Evolutionary conservation across 2,329 filamentous ascomycete species (phyloP).

Genomic region (Pezicula carpinea): DNA sequence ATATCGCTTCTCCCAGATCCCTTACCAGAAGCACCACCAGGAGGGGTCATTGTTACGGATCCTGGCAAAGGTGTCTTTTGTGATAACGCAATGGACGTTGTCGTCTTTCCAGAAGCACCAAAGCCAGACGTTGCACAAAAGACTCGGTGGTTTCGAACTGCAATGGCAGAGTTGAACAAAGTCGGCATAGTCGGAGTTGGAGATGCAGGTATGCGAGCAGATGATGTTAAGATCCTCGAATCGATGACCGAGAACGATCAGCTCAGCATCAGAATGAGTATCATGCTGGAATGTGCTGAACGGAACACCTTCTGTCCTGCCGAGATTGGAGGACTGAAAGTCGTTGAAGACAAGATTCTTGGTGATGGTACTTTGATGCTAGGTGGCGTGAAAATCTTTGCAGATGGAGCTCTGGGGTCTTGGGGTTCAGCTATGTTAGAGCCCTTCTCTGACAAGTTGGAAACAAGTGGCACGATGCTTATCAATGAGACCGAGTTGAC

Average conservation of each 20-base stretch:
- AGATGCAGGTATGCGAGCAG: constrained; percentile 58
- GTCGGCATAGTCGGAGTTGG: constrained; percentile 66
- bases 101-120: constrained; percentile 53
- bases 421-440: constrained; percentile 71
- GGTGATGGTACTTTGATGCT: constrained; percentile 39
- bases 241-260: constrained; percentile 45
- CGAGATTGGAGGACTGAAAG: constrained; percentile 35
- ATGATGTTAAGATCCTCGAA: constrained; percentile 49
- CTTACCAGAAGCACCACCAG: constrained; percentile 45
- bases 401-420: constrained; percentile 64
- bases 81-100: constrained; percentile 63
- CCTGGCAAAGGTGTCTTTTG: constrained; percentile 67
- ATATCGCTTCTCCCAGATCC: constrained; percentile 52
- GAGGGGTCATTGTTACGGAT: constrained; percentile 57
- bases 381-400: constrained; percentile 65
- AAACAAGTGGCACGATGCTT: constrained; percentile 59
- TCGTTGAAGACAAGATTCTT: constrained; percentile 14
- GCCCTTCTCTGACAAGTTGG: constrained; percentile 60
- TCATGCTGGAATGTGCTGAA: constrained; percentile 62
- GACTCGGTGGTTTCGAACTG: constrained; percentile 49
- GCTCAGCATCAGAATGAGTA: constrained; percentile 60
- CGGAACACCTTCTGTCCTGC: constrained; percentile 60
- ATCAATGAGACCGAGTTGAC: constrained; percentile 58
- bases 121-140: constrained; percentile 49
- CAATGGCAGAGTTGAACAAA: constrained; percentile 58